Conservation (phyloP, 495 filamentous ascomycete genomes). For the Bacidia rubella region DNA sequence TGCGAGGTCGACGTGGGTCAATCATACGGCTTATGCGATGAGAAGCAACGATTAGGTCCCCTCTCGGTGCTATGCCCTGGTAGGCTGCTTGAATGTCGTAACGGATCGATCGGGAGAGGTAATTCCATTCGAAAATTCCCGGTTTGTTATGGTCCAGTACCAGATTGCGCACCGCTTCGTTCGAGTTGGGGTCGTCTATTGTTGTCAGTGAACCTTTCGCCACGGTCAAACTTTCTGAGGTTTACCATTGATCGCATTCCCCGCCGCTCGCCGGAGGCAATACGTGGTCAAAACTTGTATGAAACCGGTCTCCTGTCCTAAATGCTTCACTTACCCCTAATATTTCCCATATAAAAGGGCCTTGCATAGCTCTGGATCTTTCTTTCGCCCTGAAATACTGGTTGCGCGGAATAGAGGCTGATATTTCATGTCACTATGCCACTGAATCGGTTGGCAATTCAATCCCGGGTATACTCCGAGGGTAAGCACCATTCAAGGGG, state of each 20-base stretch:
- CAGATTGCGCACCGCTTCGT: conserved; percentile 10
- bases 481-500: conserved; percentile 5
- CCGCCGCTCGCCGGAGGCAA: conserved; percentile 9
- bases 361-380: not conserved
- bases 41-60: conserved; percentile 6
- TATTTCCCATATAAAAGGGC: not conserved
- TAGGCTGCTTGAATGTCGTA: conserved; percentile 15
- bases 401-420: conserved; percentile 9
- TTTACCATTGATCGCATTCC: conserved; percentile 14
- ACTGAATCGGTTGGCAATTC: conserved; percentile 8
- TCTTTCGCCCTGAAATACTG: not conserved
- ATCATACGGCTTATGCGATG: conserved; percentile 9
- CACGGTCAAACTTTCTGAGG: not conserved
- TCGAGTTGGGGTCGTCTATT: conserved; percentile 13
- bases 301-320: conserved; percentile 10
- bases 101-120: conserved; percentile 13
- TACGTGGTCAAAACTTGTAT: conserved; percentile 12
- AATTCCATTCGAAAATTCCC: conserved; percentile 15
- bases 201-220: not conserved
- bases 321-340: conserved; percentile 1
- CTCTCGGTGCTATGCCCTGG: conserved; percentile 4
- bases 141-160: conserved; percentile 11
- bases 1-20: conserved; percentile 2
- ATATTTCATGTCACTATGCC: conserved; percentile 7
- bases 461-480: conserved; percentile 1